Percentiles rank a stretch among this genome's conserved stretches.
Conservation (phyloP, 1,284 basidiomycete genomes). For the Cryptococcus sp. region DNA sequence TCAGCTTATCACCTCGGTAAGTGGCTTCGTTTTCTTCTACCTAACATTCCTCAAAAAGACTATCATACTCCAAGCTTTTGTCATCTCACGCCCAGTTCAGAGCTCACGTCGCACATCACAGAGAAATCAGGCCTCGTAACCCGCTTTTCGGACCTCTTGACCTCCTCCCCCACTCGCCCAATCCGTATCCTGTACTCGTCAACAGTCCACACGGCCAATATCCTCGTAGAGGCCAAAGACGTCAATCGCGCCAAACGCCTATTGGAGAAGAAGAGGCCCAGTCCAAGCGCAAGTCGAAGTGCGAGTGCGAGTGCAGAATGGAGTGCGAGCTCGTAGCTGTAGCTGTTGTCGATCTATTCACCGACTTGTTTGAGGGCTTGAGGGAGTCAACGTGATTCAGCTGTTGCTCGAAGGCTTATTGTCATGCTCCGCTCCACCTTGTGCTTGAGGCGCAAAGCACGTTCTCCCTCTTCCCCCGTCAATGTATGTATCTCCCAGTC, state of each 20-base stretch:
- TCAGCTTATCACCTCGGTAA: conserved; percentile 34
- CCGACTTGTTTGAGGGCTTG: too few species aligned
- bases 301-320: conserved; percentile 7
- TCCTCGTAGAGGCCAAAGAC: conserved; percentile 59
- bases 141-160: conserved; percentile 68
- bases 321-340: background rate
- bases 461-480: too few species aligned
- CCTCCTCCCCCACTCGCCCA: conserved; percentile 56
- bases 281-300: conserved; percentile 2
- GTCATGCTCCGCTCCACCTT: too few species aligned
- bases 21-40: too few species aligned
- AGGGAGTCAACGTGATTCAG: too few species aligned
- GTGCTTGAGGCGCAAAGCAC: too few species aligned
- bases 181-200: conserved; percentile 84
- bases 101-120: conserved; percentile 6
- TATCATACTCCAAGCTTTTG: too few species aligned
- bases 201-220: conserved; percentile 78
- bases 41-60: too few species aligned
- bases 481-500: too few species aligned
- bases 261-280: conserved; percentile 20
- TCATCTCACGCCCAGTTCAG: too few species aligned
- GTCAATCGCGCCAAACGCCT: conserved; percentile 37
- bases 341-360: too few species aligned
- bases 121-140: conserved; percentile 65
- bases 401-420: too few species aligned